Evolutionary conservation across 257 asterid species (phyloP), one percentile per base, ranked within the genome.

Genomic region (Echites panduratus): DNA sequence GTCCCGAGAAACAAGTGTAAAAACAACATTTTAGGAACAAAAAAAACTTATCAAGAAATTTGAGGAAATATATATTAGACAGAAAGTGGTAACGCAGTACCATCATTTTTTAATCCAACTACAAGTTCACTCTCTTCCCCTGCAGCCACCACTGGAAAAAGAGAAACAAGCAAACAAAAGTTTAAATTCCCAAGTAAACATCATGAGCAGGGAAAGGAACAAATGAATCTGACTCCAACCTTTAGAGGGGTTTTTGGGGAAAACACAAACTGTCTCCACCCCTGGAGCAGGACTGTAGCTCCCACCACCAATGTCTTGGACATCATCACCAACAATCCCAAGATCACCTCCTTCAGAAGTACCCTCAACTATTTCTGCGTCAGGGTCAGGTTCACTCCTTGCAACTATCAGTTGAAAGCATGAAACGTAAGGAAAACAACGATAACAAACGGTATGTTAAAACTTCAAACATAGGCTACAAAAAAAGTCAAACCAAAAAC

Each of bases 51-150:
- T 54, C 57, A 67, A 17, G 66, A 22, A 14, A 27, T 61, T 27
- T 61, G 22, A 7, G 17, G 66, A 26, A 16, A 49, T n/a, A 76
- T 0, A 48, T 48, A 64, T 52, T 4, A 19, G 45, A 32, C 17
- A 66, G 29, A 12, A 40, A 70, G 70, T 49, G 78, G 69, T 64
- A 80, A 78, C 61, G 68, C 50, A 77, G 72, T 92, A 95, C 99
- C 98, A n/a, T 89, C 96, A 78, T 95, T 89, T 82, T 90, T 87
- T 32, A 95, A 71, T 75, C 99, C 99, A 84, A 92, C 97, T 12
- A 95, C 79, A 75, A 95, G 92, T 78, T 90, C 98, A 50, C 89
- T 82, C 72, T 95, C 98, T 86, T 86, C 97, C 10, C 99, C 99
- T 41, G 97, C 97, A 38, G 68, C 77, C 64, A 90, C 81, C 71